Conservation (phyloP, 257 asterid genomes). For the Leptodermis oblonga region DNA sequence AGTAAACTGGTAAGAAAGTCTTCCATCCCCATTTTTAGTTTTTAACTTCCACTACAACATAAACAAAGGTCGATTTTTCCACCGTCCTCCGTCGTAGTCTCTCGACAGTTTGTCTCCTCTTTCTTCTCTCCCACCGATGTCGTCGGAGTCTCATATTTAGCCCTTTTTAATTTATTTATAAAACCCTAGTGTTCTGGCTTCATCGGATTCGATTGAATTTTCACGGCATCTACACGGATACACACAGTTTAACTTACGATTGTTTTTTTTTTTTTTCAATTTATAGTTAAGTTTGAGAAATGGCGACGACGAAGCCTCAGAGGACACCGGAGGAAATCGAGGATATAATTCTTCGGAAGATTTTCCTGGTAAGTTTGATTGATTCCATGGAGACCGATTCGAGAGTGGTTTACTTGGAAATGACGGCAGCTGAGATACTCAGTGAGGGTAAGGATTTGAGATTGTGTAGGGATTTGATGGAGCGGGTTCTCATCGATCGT, state of each 20-base stretch:
- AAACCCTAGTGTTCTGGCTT: conserved; percentile 1
- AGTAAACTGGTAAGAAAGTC: conserved; percentile 2
- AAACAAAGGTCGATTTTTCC: neutral
- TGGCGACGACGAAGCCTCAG: conserved; percentile 70
- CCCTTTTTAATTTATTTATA: neutral
- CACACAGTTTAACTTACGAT: neutral
- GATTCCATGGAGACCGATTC: conserved; percentile 78
- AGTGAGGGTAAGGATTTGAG: conserved; percentile 77
- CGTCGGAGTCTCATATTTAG: neutral
- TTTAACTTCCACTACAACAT: too few relatives aligned
- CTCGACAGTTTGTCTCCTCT: neutral
- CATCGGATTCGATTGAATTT: neutral
- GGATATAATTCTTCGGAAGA: conserved; percentile 79
- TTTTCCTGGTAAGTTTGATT: conserved; percentile 57
- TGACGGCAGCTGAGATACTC: conserved; percentile 82
- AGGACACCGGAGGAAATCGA: conserved; percentile 80
- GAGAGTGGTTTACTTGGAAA: conserved; percentile 58
- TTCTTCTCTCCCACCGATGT: neutral
- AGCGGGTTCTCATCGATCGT: conserved; percentile 78
- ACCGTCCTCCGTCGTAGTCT: conserved; percentile 6
- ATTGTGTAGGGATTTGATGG: conserved; percentile 72
- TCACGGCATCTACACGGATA: neutral
- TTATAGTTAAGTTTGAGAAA: conserved; percentile 3
- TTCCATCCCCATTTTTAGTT: neutral
- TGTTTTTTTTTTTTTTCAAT: too few relatives aligned